Base-by-base conservation (phyloP, 108 stramenopile genomes). In the Mayamaea pseudoterrestris region DNA sequence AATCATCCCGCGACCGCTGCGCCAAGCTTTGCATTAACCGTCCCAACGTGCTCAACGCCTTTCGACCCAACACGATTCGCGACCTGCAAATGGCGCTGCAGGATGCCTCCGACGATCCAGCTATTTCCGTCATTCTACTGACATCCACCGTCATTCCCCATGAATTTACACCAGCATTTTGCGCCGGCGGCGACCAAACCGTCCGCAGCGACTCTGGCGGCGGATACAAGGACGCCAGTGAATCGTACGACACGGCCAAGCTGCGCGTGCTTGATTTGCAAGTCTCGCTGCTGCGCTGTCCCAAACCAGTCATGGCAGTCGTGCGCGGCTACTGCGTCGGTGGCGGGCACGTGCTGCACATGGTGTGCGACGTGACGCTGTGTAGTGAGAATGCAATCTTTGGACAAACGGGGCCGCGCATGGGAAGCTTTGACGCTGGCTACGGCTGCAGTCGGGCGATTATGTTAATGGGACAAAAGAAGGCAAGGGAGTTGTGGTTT, bases 341-440 rank as follows among this genome's bases (percentile, higher is more conserved):
- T 6, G 94, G 94, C 5, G 94, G 94, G 3, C 94, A 96, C 66
- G 86, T 96, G 29, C 46, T 96, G 56, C 94, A 96, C 73, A 90
- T 96, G 90, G 71, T 93, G 27, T 67, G 73, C 22, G 94, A 96
- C 54, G 50, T 96, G 41, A 96, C 94, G 0, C 46, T 96, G 41
- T 75, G 84, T 0, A 49, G 46, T 24, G 72, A 78, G 13, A 80
- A 83, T 47, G 83, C 83, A 9, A 79, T 96, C 1, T 96, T 93
- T 72, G 94, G 94, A 17, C 94, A 96, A 60, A 80, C 81, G 1
- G 85, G 83, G 6, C 94, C 94, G 16, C 62, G 92, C 23, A 93
- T 95, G 83, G 94, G 94, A 27, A 77, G 74, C 49, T 90, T 96
- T 49, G 94, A 96, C 61, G 94, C 92, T 1, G 94, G 94, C 11